Evolutionary conservation across 208 protist genomes (phyloP), one percentile per base, ranked within the genome.

Genomic region (Tritrichomonas foetus): DNA sequence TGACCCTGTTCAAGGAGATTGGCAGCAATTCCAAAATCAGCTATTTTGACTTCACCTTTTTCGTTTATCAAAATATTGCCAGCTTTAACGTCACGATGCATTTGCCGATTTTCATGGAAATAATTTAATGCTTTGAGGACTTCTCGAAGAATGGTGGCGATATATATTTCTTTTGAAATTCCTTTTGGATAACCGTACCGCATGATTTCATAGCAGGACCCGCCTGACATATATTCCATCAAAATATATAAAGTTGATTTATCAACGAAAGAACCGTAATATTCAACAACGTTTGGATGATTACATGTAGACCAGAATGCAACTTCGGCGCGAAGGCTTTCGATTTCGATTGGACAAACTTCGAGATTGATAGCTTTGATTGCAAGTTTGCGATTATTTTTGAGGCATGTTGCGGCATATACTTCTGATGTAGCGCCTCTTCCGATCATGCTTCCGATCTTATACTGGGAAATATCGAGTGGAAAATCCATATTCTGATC

Each of bases 1-100:
- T 55, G 39, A 49, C 75, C 47, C 55, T 72, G 3, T 93, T 94
- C 93, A 61, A 93, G 11, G 1, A 94, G 8, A 25, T n/a, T 64
- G 27, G 64, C 75, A 39, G 69, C 72, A 41, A 96, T 94, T 55
- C 95, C 95, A 94, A 96, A 96, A 84, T 96, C 95, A 49, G 94
- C 95, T 25, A 96, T 55, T 84, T 96, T 95, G 33, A 96, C 80
- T 69, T 55, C 22, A 14, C 95, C 95, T 14, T 89, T 0, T 1
- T 93, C 94, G 8, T 93, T 89, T 8, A 96, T 39, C 20, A 96
- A 82, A 64, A 96, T 94, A 66, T 96, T 96, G 16, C 95, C 94
- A 50, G 94, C 94, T 55, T 95, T 95, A 30, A 95, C 44, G 47
- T 95, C 94, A 16, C 94, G 20, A 95, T 95, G 94, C 44, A 95